These are phyloP conservation scores for Lyophyllum semitale DNA, from an alignment of 768 basidiomycete species.

Conservation along the genomic window DNA sequence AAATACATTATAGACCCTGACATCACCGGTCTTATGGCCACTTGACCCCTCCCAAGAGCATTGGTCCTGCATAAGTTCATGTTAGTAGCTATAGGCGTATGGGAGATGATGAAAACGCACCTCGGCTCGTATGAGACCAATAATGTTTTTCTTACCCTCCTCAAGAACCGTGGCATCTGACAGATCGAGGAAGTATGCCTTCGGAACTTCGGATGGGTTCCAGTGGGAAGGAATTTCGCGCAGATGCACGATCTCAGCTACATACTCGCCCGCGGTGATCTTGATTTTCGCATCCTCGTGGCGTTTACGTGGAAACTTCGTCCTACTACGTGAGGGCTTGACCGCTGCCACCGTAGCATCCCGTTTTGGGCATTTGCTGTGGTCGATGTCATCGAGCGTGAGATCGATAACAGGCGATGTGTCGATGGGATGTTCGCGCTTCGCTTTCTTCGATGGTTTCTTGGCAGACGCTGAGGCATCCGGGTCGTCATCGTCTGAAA, in stretches of 20 bases:
- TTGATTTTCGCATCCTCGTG: neutral
- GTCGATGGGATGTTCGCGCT: too few species aligned
- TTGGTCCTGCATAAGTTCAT: neutral
- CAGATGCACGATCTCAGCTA: neutral
- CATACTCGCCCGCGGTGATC: neutral
- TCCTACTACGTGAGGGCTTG: neutral
- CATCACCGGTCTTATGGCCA: neutral
- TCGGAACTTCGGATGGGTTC: neutral
- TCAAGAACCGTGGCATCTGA: neutral
- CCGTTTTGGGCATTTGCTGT: neutral
- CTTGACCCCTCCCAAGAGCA: neutral
- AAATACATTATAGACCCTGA: neutral
- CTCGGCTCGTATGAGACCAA: neutral
- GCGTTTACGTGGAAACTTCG: neutral
- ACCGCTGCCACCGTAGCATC: neutral
- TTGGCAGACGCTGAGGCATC: too few species aligned
- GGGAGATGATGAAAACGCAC: neutral
- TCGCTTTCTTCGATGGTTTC: too few species aligned
- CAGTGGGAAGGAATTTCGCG: neutral
- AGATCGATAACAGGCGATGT: too few species aligned
- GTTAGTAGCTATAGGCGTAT: neutral
- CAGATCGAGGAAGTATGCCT: neutral
- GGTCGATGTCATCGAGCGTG: too few species aligned
- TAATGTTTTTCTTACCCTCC: neutral
- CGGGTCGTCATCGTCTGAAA: too few species aligned